Percentiles rank a stretch among this genome's conserved stretches.
Conservation (phyloP, 495 filamentous ascomycete species). For the Trichoderma reesei region DNA sequence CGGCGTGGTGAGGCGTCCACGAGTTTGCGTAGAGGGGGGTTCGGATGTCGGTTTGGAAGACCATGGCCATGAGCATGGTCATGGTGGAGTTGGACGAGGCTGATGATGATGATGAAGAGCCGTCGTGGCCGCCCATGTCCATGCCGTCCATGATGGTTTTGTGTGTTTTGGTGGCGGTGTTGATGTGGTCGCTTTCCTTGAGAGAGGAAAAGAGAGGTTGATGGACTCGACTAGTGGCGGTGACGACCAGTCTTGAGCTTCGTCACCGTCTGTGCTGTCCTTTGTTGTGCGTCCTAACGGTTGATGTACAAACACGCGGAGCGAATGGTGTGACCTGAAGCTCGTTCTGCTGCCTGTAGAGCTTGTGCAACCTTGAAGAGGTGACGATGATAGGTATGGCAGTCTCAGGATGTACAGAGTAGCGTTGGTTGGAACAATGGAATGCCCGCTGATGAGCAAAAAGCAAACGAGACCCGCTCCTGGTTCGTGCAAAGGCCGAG, state of each 20-base stretch:
- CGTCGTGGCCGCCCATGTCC: constrained; percentile 18
- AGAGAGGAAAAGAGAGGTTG: not conserved
- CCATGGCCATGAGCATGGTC: constrained; percentile 31
- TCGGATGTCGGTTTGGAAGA: constrained; percentile 55
- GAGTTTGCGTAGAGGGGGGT: constrained; percentile 63
- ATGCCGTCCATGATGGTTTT: constrained; percentile 3
- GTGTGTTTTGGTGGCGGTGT: not conserved
- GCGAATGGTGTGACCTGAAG: too few relatives aligned
- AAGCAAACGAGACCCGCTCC: not conserved
- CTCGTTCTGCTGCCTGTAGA: not conserved
- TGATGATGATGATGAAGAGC: constrained; percentile 4
- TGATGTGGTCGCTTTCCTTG: not conserved
- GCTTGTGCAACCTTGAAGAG: not conserved
- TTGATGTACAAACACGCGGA: too few relatives aligned
- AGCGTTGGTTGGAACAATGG: not conserved
- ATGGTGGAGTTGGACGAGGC: not conserved
- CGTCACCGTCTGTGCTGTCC: too few relatives aligned
- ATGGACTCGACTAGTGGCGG: too few relatives aligned
- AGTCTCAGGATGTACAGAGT: too few relatives aligned
- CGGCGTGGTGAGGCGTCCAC: constrained; percentile 62
- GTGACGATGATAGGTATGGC: not conserved
- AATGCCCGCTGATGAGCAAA: not conserved
- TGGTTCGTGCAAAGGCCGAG: not conserved
- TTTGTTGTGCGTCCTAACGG: too few relatives aligned
- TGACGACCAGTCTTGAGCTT: too few relatives aligned